A percentile compares a stretch with the other conserved stretches of the same genome.
Conservation (phyloP, 1,284 basidiomycete genomes). For the Trametes versicolor region DNA sequence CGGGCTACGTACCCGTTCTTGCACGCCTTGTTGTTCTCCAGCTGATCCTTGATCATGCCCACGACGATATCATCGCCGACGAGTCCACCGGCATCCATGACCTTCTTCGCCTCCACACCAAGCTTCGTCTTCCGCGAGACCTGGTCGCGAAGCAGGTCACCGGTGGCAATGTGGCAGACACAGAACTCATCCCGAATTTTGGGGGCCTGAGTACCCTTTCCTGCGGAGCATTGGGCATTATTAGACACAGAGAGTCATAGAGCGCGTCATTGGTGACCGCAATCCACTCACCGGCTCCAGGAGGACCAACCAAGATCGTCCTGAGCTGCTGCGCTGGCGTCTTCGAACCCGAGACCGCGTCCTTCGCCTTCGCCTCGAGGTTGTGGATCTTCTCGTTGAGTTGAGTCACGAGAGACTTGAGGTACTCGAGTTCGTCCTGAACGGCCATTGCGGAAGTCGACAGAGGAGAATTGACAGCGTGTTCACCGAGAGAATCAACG, state of each 20-base stretch:
- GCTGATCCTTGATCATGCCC: constrained; percentile 95
- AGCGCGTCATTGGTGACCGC: constrained; percentile 42
- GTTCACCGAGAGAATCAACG: constrained; percentile 26
- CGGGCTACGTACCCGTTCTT: constrained; percentile 81
- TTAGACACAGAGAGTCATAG: neutral
- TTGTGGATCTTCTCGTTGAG: constrained; percentile 81
- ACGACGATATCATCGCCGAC: constrained; percentile 98
- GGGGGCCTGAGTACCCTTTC: constrained; percentile 98
- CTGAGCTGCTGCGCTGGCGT: constrained; percentile 85
- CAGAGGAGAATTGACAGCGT: constrained; percentile 13
- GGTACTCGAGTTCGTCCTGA: constrained; percentile 84
- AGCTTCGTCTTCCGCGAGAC: constrained; percentile 89
- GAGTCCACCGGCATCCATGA: constrained; percentile 96
- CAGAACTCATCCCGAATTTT: constrained; percentile 93
- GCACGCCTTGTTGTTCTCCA: constrained; percentile 93
- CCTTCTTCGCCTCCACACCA: constrained; percentile 94
- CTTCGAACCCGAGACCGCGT: constrained; percentile 52
- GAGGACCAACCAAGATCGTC: constrained; percentile 95
- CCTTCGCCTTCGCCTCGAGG: constrained; percentile 74
- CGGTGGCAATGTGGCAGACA: constrained; percentile 97
- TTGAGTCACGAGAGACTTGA: constrained; percentile 88
- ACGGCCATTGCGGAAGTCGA: constrained; percentile 58
- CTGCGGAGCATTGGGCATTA: constrained; percentile 51
- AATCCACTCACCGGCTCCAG: constrained; percentile 87
- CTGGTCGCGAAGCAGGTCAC: constrained; percentile 98